Percentiles rank a stretch among this genome's conserved stretches.
phyloP scores from a whole-genome alignment of 208 protist species.

The Trypanosoma melophagium region DNA sequence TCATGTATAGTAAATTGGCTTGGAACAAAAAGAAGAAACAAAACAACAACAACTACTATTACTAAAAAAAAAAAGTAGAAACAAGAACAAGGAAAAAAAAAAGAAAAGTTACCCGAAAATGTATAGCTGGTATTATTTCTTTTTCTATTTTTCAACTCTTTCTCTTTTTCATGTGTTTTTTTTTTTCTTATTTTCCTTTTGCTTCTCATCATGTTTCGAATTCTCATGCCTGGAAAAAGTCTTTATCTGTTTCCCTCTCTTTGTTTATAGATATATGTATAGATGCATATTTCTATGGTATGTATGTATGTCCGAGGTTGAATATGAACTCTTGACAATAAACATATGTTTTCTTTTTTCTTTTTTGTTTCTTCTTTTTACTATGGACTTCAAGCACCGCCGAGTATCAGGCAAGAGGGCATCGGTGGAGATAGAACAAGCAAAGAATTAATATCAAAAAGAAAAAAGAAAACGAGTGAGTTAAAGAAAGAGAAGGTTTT shows the following conservation, averaged over 20 bases:
- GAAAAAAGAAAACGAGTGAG: slow-evolving; percentile 2
- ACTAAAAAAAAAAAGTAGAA: too few species aligned
- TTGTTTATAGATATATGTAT: not conserved
- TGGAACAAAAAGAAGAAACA: too few species aligned
- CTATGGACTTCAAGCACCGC: not conserved
- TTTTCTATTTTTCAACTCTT: not conserved
- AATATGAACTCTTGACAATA: not conserved
- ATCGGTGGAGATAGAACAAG: not conserved
- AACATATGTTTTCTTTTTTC: not conserved
- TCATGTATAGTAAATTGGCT: too few species aligned
- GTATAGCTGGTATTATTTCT: not conserved
- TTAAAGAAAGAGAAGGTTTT: not conserved
- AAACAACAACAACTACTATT: too few species aligned
- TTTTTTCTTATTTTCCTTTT: slow-evolving; percentile 1
- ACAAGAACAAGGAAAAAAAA: too few species aligned
- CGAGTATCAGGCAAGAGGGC: too few species aligned
- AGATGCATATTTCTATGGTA: too few species aligned
- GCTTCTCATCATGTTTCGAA: slow-evolving; percentile 1
- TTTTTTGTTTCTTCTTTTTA: not conserved
- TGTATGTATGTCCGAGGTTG: not conserved
- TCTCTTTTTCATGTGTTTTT: not conserved
- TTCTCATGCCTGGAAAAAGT: not conserved
- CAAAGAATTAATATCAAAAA: not conserved
- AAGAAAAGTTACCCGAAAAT: too few species aligned
- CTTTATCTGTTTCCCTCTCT: not conserved